Base-by-base conservation (phyloP, 805 yeast species). In the Ogataea dorogensis region DNA sequence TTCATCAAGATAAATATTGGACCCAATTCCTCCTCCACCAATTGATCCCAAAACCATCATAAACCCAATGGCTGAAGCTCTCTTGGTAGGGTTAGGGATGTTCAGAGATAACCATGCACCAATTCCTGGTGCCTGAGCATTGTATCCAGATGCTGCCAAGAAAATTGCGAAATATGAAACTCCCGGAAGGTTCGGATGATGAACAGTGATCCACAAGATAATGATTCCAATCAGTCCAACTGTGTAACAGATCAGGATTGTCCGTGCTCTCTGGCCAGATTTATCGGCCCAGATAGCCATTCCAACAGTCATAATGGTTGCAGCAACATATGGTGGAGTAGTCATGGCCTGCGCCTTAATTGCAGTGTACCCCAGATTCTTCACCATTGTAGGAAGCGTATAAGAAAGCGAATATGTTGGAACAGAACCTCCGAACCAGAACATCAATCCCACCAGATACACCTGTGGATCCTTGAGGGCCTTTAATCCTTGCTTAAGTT, bases 361-460 rank as follows among this genome's bases (percentile, higher is more conserved):
- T 17, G 59, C 54, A 28, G 66, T 50, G 49, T 68, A 70, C 1
- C 76, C 76, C 55, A 71, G 56, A 35, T 57, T 60, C 30, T 51
- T 63, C 40, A 71, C 62, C 40, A 71, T 65, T 3, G 73, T 61
- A 7, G 76, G 75, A 20, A 71, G 47, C 39, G 71, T 70, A 13
- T 67, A 59, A 15, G 74, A 61, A 14, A 68, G 43, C 8, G 61
- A 67, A 38, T 65, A 65, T 5, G 60, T 51, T 17, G 69, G 66
- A 19, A 58, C 53, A 38, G 56, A 47, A 25, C 51, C 70, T 65
- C 42, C 59, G 64, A 56, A 73, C 69, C 51, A 71, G 23, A 39
- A 43, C 44, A 39, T 39, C 11, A 43, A 31, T 36, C 33, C 40
- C 10, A 68, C 49, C 65, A 71, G 63, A 54, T 58, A 54, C 14